These are phyloP conservation scores for Phytophthora hibernalis DNA, from an alignment of 352 stramenopile genomes.

Conservation along the genomic window DNA sequence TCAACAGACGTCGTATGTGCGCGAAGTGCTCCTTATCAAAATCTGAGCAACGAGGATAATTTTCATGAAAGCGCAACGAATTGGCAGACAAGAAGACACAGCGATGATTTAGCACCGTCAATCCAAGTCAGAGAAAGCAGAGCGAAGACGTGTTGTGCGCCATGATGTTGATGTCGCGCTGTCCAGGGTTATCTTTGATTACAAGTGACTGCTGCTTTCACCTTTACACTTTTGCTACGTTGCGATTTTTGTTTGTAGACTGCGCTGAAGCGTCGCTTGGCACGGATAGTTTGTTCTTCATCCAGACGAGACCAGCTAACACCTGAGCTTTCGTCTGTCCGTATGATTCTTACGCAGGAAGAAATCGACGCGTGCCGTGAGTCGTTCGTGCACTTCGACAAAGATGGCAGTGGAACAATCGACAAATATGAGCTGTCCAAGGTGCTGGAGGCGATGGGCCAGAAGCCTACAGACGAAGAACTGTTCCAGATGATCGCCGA, in stretches of 20 bases:
- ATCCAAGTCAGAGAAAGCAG: slow-evolving; percentile 10
- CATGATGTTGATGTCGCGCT: slow-evolving; percentile 6
- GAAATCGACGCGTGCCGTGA: slow-evolving; percentile 96
- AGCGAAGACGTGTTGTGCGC: not conserved
- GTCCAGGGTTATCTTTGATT: slow-evolving; percentile 7
- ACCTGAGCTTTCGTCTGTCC: slow-evolving; percentile 8
- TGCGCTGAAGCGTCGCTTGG: slow-evolving; percentile 29
- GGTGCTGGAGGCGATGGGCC: slow-evolving; percentile 97
- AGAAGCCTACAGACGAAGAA: slow-evolving; percentile 97
- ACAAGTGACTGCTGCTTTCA: slow-evolving; percentile 17
- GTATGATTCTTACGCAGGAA: slow-evolving; percentile 94
- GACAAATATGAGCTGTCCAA: slow-evolving; percentile 95
- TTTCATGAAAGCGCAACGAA: slow-evolving; percentile 8
- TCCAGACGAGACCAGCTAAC: not conserved
- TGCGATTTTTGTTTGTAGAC: slow-evolving; percentile 8
- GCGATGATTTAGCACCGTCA: slow-evolving; percentile 29
- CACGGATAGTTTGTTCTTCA: not conserved
- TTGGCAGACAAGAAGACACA: not conserved
- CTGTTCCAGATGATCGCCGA: slow-evolving; percentile 98
- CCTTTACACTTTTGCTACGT: not conserved
- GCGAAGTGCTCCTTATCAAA: slow-evolving; percentile 60
- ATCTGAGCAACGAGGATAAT: slow-evolving; percentile 25
- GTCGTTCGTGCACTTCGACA: slow-evolving; percentile 98
- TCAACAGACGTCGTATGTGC: slow-evolving; percentile 52
- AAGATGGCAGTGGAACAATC: slow-evolving; percentile 95